phyloP scores from a whole-genome alignment of 1,284 basidiomycete genomes.

The Tilletia indica region DNA sequence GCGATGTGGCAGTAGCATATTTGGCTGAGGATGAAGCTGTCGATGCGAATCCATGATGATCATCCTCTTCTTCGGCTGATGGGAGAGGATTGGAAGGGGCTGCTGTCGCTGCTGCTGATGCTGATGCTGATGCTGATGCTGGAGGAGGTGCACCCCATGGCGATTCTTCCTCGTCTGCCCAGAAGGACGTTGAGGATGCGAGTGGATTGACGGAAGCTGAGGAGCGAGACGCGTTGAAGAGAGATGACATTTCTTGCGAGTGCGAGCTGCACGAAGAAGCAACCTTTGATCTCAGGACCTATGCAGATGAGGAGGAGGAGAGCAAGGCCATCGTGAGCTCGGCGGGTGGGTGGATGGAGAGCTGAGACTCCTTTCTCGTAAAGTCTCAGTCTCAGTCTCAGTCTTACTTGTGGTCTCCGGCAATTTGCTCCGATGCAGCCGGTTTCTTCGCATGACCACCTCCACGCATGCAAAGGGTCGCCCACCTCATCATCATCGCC shows the following conservation, averaged over 20 bases:
- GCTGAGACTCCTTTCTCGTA: too few species aligned
- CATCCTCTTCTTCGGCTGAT: background rate
- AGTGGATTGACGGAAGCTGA: slow-evolving; percentile 5
- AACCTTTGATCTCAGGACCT: too few species aligned
- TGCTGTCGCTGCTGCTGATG: background rate
- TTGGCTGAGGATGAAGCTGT: background rate
- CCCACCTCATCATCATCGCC: too few species aligned
- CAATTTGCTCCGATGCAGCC: too few species aligned
- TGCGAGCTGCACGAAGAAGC: background rate
- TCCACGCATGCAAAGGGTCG: too few species aligned
- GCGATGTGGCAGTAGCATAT: background rate
- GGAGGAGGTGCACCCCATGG: slow-evolving; percentile 15
- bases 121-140: background rate
- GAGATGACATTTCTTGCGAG: background rate
- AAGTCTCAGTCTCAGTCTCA: too few species aligned
- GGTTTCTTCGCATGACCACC: too few species aligned
- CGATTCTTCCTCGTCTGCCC: slow-evolving; percentile 12
- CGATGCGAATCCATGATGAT: slow-evolving; percentile 1
- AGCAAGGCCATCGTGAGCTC: background rate
- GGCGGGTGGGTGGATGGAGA: too few species aligned
- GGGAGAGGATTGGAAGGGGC: background rate
- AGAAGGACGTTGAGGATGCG: slow-evolving; percentile 13
- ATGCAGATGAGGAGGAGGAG: background rate
- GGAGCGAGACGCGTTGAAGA: slow-evolving; percentile 17
- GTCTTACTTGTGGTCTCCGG: too few species aligned